Base-by-base conservation (phyloP, 768 basidiomycete genomes). In the Scleroderma bovista region DNA sequence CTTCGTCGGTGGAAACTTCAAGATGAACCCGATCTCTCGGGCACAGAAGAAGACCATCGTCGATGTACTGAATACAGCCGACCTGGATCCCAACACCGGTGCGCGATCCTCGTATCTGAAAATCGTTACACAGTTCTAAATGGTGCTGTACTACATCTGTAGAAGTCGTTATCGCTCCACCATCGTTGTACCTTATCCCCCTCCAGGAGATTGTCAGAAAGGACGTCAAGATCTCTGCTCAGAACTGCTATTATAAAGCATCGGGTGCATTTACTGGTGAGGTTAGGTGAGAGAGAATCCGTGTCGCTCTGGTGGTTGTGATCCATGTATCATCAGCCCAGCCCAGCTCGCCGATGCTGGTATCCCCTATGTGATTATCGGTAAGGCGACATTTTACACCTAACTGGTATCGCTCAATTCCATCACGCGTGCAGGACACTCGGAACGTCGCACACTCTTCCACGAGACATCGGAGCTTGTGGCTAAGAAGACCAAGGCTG, bases 1-100 rank as follows among this genome's bases (percentile, higher is more conserved):
- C 75, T 94, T 96, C 65, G 93, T 90, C 60, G 95, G 95, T 55
- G 91, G 93, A 26, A 97, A 98, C 80, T 97, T 95, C 82, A 99
- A 97, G 77, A 86, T 98, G 85, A 95, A 97, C 75, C 88, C 88
- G 24, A 73, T 74, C 51, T 79, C 83, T 33, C 74, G 74, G 55
- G 75, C 76, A 55, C 76, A 81, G 58, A 85, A 87, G 68, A 72
- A 72, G 56, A 70, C 73, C 39, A 79, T 99, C 61, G 70, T 90
- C 58, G 69, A 80, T 46, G 64, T 74, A 44, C 72, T 99, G 47
- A 96, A 96, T 73, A 69, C 80, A 3, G 91, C 92, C 46, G 73
- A 81, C 45, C 71, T 98, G 46, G 90, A 95, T 66, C 72, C 81
- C 20, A 65, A 75, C 33, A 84, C 86, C 47, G 93, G 94, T 91